A percentile compares a stretch with the other conserved stretches of the same genome.
Evolutionary conservation across 2,329 filamentous ascomycete genomes (phyloP).

Genomic region (Penicillium sp.): DNA sequence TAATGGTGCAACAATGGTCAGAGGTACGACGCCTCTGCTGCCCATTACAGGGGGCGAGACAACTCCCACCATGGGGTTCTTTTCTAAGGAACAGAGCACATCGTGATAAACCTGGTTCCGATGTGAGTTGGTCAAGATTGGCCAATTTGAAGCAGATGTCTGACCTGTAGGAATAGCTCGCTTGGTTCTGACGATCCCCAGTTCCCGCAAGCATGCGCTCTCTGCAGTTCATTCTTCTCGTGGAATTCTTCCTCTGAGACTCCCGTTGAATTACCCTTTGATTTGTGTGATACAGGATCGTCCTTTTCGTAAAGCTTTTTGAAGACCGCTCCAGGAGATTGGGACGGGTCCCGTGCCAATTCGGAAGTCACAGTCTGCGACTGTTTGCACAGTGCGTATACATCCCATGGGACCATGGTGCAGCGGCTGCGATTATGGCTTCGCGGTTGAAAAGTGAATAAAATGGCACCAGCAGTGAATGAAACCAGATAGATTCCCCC

Average conservation of each 20-base stretch:
- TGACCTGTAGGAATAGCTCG: slow-evolving; percentile 63
- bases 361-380: slow-evolving; percentile 58
- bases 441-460: not conserved
- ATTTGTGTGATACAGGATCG: slow-evolving; percentile 1
- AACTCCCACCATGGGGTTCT: slow-evolving; percentile 45
- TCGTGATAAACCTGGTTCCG: slow-evolving; percentile 60
- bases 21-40: slow-evolving; percentile 61
- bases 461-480: not conserved
- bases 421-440: not conserved
- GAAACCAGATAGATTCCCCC: slow-evolving; percentile 7
- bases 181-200: slow-evolving; percentile 66
- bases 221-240: slow-evolving; percentile 49
- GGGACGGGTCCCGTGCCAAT: slow-evolving; percentile 53
- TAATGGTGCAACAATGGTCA: slow-evolving; percentile 68
- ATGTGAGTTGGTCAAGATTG: not conserved
- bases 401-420: slow-evolving; percentile 45
- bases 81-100: slow-evolving; percentile 49
- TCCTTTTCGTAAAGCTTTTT: slow-evolving; percentile 54
- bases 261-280: slow-evolving; percentile 26
- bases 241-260: slow-evolving; percentile 15
- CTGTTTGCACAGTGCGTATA: slow-evolving; percentile 55
- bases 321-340: slow-evolving; percentile 56
- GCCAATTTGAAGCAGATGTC: slow-evolving; percentile 3
- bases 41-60: slow-evolving; percentile 61
- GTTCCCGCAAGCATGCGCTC: slow-evolving; percentile 61